Conservation (phyloP, 148 eudicot species). For the Arbutus unedo region DNA sequence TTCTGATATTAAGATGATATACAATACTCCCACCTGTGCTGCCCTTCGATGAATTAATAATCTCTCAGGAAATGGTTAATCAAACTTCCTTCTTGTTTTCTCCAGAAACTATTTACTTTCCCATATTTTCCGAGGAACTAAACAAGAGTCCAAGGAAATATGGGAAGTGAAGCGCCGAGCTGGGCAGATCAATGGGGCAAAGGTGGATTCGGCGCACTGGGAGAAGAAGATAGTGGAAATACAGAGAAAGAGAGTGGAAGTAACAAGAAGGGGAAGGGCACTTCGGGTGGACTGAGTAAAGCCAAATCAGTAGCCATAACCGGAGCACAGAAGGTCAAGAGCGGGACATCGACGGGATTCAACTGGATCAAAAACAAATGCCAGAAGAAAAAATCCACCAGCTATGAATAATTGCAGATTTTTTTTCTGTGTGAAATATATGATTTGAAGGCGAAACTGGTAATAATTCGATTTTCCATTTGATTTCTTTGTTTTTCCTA, state of each 20-base stretch:
- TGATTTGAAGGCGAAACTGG: background rate
- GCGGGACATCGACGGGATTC: constrained; percentile 40
- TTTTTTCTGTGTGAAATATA: background rate
- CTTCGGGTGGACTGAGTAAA: constrained; percentile 36
- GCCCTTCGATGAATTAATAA: background rate
- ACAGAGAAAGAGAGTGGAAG: constrained; percentile 18
- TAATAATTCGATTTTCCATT: too few species aligned
- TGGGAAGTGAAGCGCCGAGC: constrained; percentile 46
- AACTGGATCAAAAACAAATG: constrained; percentile 50
- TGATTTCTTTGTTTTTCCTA: background rate
- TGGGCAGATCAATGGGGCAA: constrained; percentile 98
- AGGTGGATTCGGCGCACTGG: constrained; percentile 72
- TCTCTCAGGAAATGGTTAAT: background rate
- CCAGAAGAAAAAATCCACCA: constrained; percentile 31
- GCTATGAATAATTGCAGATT: background rate
- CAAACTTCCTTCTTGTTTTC: background rate
- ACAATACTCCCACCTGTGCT: too few species aligned
- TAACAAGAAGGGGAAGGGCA: constrained; percentile 32
- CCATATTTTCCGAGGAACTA: background rate
- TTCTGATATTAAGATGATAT: background rate
- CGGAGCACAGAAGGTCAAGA: constrained; percentile 54
- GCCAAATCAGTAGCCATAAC: constrained; percentile 46
- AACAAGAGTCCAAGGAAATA: background rate
- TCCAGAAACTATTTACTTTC: background rate
- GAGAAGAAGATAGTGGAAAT: constrained; percentile 25